Evolutionary conservation across 2,329 filamentous ascomycete species (phyloP).

Genomic region (Phyllosticta citriasiana): DNA sequence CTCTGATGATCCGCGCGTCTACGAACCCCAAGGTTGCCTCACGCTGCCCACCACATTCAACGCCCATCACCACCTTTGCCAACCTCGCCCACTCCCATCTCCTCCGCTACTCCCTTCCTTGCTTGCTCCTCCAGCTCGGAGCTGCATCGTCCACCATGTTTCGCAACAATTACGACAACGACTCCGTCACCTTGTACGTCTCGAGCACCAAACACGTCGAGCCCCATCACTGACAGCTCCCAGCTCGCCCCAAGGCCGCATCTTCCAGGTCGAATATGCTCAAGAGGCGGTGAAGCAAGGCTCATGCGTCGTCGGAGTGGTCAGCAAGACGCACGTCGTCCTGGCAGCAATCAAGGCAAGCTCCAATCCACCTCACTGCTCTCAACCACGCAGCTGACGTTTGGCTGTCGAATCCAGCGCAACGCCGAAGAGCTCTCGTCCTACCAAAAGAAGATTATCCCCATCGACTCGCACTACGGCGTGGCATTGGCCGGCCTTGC

Average conservation of each 20-base stretch:
- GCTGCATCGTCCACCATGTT: conserved; percentile 56
- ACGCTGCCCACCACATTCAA: conserved; percentile 11
- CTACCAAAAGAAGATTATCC: conserved; percentile 99
- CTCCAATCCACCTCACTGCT: conserved; percentile 1
- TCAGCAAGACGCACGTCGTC: conserved; percentile 96
- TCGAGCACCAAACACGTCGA: conserved; percentile 8
- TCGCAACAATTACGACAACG: conserved; percentile 99
- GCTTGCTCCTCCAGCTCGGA: neutral
- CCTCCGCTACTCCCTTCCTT: neutral
- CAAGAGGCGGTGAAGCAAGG: conserved; percentile 98
- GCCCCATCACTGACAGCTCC: conserved; percentile 12
- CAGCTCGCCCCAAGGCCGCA: conserved; percentile 96
- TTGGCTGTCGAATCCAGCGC: conserved; percentile 47
- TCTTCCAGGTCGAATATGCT: conserved; percentile 99
- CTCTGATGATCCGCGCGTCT: conserved; percentile 13
- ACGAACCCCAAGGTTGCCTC: conserved; percentile 16
- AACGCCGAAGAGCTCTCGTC: conserved; percentile 99
- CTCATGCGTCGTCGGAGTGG: conserved; percentile 92
- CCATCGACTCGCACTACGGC: conserved; percentile 89
- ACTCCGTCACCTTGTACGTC: conserved; percentile 94
- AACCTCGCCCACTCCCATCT: conserved; percentile 3
- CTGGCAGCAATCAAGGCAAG: conserved; percentile 90
- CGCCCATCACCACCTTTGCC: conserved; percentile 7
- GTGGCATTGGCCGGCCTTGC: conserved; percentile 94
- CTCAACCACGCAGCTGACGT: neutral